Evolutionary conservation across 306 rosid genomes (phyloP), one percentile per base, ranked within the genome.

Genomic region (Medicago ruthenica): DNA sequence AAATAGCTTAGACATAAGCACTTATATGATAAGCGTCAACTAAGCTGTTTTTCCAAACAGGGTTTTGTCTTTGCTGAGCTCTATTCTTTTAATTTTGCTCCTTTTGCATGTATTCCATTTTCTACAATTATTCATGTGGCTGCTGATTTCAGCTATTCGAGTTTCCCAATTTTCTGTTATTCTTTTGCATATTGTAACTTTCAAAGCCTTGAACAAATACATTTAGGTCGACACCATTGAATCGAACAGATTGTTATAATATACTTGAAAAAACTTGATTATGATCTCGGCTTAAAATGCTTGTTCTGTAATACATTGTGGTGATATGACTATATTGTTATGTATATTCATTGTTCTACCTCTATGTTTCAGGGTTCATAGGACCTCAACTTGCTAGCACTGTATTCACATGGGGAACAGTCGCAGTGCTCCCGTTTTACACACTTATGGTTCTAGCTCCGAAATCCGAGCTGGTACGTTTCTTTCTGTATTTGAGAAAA

Each of bases 381-480:
- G 84, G 80, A 65, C 62, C 96, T 83, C 92, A 90, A 79, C 86
- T 95, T 61, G 91, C 97, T 60, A 86, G 85, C 85, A 75, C 84
- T 60, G 97, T 82, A 75, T 92, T 95, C 73, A 87, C 97, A 21
- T 51, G 86, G 74, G 99, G 97, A 75, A 95, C 97, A 70, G n/a
- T 79, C 48, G 91, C 97, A 44, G 99, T 95, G 64, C 97, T 95
- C 58, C 99, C 99, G 34, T 95, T 89, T 82, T 95, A 95, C 79
- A 79, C 90, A 58, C 97, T 95, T 68, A 95, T 95, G 97, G 97
- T 95, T 86, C 63, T 92, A 58, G 97, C 97, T 65, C 99, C 99
- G 22, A 89, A 87, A 58, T 82, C 99, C 59, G 83, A 86, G 63
- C 76, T 92, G 45, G 99, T 95, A 90, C 66, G 91, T 75, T 75